Percentiles rank a stretch among this genome's conserved stretches.
phyloP scores from a whole-genome alignment of 177 flowering plant species.

The Vitis hybrid region DNA sequence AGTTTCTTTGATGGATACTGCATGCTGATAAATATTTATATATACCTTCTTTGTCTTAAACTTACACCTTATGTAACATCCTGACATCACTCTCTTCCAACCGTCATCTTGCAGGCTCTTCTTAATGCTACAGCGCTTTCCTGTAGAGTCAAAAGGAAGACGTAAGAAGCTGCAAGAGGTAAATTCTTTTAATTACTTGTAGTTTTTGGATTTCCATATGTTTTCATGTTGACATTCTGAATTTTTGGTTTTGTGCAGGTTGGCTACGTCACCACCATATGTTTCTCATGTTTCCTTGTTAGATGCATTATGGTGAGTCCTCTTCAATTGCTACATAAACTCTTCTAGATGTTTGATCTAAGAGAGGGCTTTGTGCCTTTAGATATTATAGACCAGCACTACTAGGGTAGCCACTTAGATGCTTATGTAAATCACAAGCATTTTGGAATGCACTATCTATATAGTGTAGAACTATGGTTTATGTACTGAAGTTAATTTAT shows the following conservation, averaged over 20 bases:
- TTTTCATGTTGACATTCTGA: not conserved
- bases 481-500: no score
- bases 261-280: conserved; percentile 96
- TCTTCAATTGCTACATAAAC: not conserved
- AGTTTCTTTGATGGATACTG: no score
- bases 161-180: conserved; percentile 96
- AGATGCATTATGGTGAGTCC: conserved; percentile 89
- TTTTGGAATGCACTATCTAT: no score
- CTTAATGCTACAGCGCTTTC: conserved; percentile 91
- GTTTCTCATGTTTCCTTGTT: conserved; percentile 84
- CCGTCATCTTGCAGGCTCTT: conserved; percentile 60
- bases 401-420: no score
- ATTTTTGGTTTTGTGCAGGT: conserved; percentile 50
- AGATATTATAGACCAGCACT: no score
- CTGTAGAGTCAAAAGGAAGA: conserved; percentile 95
- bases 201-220: not conserved
- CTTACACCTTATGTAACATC: not conserved
- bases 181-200: not conserved
- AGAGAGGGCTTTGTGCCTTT: no score
- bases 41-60: not conserved
- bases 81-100: not conserved
- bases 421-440: no score
- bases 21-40: no score
- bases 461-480: no score
- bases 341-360: no score